phyloP scores from a whole-genome alignment of 2,329 filamentous ascomycete species.

The Rutstroemia sp. region DNA sequence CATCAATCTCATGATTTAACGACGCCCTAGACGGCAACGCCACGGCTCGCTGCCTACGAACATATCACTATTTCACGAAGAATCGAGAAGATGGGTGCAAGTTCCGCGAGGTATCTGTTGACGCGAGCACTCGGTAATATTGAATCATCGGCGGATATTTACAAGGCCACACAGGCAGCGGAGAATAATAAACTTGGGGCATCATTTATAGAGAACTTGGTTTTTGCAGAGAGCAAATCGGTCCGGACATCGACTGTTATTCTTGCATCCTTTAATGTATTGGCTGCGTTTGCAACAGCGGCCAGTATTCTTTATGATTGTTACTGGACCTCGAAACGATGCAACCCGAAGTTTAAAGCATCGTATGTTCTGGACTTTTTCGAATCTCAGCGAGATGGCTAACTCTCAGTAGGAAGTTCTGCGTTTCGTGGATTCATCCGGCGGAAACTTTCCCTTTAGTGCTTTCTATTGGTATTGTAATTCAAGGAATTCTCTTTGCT shows the following conservation, averaged over 20 bases:
- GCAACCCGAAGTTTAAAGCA: constrained; percentile 27
- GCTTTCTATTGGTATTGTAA: constrained; percentile 47
- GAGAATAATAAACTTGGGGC: constrained; percentile 11
- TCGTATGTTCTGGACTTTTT: constrained; percentile 35
- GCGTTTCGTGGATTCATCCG: constrained; percentile 28
- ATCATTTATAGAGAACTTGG: constrained; percentile 24
- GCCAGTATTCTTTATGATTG: constrained; percentile 49
- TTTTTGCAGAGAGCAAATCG: constrained; percentile 39
- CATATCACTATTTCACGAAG: constrained; percentile 10
- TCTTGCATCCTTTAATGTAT: constrained; percentile 52
- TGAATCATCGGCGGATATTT: constrained; percentile 6
- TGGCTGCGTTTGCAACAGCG: constrained; percentile 49
- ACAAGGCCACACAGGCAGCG: constrained; percentile 8
- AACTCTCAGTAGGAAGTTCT: constrained; percentile 26
- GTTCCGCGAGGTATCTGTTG: constrained; percentile 21
- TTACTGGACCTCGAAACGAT: constrained; percentile 29
- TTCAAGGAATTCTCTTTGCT: constrained; percentile 52
- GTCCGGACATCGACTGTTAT: constrained; percentile 55
- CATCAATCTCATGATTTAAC: constrained; percentile 29
- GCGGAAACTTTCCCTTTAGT: constrained; percentile 44
- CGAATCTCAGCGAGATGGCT: constrained; percentile 27
- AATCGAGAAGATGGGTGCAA: constrained; percentile 18
- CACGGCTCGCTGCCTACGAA: constrained; percentile 26
- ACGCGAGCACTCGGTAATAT: constrained; percentile 12
- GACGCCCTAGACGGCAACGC: constrained; percentile 23